A percentile compares a stretch with the other conserved stretches of the same genome.
Conservation (phyloP, 2,329 filamentous ascomycete genomes). For the Cladosporium sp. region DNA sequence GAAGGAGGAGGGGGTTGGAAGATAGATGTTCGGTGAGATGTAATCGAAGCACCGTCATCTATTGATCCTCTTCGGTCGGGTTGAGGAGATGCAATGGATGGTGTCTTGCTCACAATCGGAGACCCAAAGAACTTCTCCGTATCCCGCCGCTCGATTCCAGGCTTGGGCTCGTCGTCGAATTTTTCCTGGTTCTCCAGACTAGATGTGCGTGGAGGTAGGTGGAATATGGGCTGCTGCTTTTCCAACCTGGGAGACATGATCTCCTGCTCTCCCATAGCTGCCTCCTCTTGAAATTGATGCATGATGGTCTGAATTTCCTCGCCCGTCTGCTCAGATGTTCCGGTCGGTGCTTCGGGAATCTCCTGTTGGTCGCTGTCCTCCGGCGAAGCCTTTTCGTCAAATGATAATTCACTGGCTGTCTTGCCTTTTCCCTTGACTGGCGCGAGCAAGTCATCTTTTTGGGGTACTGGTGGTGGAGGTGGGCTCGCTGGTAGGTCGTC, state of each 20-base stretch:
- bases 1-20: slow-evolving; percentile 54
- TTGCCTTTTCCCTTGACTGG: slow-evolving; percentile 9
- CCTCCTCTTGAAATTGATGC: slow-evolving; percentile 82
- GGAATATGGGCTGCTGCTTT: slow-evolving; percentile 73
- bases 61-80: slow-evolving; percentile 1
- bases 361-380: slow-evolving; percentile 24
- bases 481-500: slow-evolving; percentile 21
- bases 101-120: not conserved
- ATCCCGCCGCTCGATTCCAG: slow-evolving; percentile 1
- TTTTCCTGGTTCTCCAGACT: slow-evolving; percentile 64
- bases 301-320: slow-evolving; percentile 96
- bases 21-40: slow-evolving; percentile 34
- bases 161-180: slow-evolving; percentile 13
- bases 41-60: slow-evolving; percentile 9
- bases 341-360: slow-evolving; percentile 47
- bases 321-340: slow-evolving; percentile 37
- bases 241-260: slow-evolving; percentile 89
- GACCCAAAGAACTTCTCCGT: slow-evolving; percentile 11
- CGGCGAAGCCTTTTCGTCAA: slow-evolving; percentile 28
- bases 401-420: slow-evolving; percentile 12
- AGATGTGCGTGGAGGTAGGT: slow-evolving; percentile 74
- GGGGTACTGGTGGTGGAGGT: slow-evolving; percentile 27
- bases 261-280: slow-evolving; percentile 63
- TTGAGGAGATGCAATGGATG: not conserved
- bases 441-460: slow-evolving; percentile 23